Evolutionary conservation across 148 eudicot species (phyloP).

Genomic region (Fagopyrum tataricum): DNA sequence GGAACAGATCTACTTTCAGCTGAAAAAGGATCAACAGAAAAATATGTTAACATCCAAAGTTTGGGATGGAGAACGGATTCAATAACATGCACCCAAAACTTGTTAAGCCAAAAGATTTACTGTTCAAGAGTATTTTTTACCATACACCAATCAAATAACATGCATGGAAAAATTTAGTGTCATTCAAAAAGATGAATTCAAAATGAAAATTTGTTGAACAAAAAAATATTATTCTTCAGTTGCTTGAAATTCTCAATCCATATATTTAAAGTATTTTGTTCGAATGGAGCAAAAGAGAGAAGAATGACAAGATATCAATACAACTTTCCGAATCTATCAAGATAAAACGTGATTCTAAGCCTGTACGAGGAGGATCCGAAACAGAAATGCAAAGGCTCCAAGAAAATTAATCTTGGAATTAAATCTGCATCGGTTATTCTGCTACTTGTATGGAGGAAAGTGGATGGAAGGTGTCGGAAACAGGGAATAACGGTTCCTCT

Average conservation of each 20-base stretch:
- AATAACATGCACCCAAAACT: not conserved
- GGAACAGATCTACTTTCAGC: slow-evolving; percentile 40
- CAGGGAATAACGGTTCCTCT: not conserved
- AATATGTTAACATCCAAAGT: not conserved
- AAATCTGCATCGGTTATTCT: too few relatives aligned
- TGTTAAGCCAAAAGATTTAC: not conserved
- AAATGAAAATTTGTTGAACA: not conserved
- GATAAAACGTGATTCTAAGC: not conserved
- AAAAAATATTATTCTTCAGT: not conserved
- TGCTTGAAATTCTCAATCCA: not conserved
- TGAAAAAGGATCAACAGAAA: slow-evolving; percentile 27
- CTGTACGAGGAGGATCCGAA: not conserved
- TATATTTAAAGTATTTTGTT: not conserved
- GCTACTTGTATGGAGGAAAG: too few relatives aligned
- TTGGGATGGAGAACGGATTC: not conserved
- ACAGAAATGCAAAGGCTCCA: not conserved
- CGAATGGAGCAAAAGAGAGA: not conserved
- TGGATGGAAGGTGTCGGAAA: too few relatives aligned
- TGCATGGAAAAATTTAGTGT: not conserved
- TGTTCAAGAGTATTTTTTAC: not conserved
- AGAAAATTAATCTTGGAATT: too few relatives aligned
- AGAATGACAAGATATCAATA: not conserved
- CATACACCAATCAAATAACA: not conserved
- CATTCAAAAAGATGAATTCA: not conserved
- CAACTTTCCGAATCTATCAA: not conserved